Percentiles rank a stretch among this genome's conserved stretches.
Evolutionary conservation across 2,329 filamentous ascomycete genomes (phyloP).

Genomic region (Fusarium ramigenum): DNA sequence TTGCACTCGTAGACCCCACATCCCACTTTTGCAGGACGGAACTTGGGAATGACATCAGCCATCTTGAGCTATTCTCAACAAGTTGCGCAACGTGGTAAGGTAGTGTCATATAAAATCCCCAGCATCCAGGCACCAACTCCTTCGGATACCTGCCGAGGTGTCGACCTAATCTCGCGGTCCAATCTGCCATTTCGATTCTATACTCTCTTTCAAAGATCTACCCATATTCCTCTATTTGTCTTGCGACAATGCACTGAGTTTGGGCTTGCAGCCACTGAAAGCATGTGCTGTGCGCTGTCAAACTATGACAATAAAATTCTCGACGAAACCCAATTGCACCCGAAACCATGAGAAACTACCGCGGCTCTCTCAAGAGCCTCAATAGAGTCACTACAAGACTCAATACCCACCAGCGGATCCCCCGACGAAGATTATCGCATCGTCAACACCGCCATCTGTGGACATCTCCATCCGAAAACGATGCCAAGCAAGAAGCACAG

Average conservation of each 20-base stretch:
- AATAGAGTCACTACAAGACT: slow-evolving; percentile 29
- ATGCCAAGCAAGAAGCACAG: slow-evolving; percentile 35
- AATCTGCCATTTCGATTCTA: background rate
- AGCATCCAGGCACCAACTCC: background rate
- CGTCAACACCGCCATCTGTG: slow-evolving; percentile 30
- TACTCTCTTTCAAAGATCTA: slow-evolving; percentile 6
- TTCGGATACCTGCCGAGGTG: background rate
- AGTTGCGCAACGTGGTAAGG: slow-evolving; percentile 20
- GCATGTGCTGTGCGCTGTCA: slow-evolving; percentile 29
- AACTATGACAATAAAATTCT: slow-evolving; percentile 11
- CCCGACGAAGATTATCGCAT: slow-evolving; percentile 29
- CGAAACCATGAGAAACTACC: slow-evolving; percentile 36
- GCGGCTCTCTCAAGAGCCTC: slow-evolving; percentile 37
- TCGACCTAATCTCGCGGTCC: background rate
- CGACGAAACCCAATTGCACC: slow-evolving; percentile 14
- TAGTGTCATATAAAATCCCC: slow-evolving; percentile 20
- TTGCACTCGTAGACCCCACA: background rate
- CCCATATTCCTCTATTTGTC: background rate
- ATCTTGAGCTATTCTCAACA: slow-evolving; percentile 32
- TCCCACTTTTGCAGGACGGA: slow-evolving; percentile 31
- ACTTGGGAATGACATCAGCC: slow-evolving; percentile 43
- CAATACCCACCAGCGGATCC: slow-evolving; percentile 15
- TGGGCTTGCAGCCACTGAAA: slow-evolving; percentile 20
- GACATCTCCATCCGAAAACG: slow-evolving; percentile 26
- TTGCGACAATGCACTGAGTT: slow-evolving; percentile 23